Percentiles rank a stretch among this genome's conserved stretches.
These are phyloP conservation scores for Penicillium sp. DNA, from an alignment of 2,329 filamentous ascomycete genomes.

Conservation along the genomic window DNA sequence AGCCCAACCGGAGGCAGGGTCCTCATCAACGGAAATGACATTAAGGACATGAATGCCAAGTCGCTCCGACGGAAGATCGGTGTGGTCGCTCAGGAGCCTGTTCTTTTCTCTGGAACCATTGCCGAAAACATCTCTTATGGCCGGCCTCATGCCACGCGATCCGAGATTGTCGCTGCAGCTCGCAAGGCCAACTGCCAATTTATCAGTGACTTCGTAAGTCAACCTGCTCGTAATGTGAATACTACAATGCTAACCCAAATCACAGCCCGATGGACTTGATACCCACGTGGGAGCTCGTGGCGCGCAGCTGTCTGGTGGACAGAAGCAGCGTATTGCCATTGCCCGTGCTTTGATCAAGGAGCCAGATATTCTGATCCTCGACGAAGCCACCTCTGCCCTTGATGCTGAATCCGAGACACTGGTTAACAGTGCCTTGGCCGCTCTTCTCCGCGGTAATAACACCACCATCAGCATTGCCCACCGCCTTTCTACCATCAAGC, in stretches of 20 bases:
- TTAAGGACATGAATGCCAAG: conserved; percentile 88
- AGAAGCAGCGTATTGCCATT: conserved; percentile 98
- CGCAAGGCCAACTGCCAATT: conserved; percentile 95
- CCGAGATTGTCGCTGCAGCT: conserved; percentile 85
- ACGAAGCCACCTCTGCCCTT: conserved; percentile 93
- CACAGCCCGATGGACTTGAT: conserved; percentile 84
- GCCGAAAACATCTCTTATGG: conserved; percentile 90
- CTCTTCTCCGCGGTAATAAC: conserved; percentile 82
- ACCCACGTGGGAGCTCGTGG: conserved; percentile 91
- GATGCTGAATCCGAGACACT: conserved; percentile 97
- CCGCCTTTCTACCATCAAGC: conserved; percentile 92
- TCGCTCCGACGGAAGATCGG: conserved; percentile 90
- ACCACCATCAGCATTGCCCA: conserved; percentile 98
- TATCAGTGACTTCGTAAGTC: conserved; percentile 83
- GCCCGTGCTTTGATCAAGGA: conserved; percentile 92
- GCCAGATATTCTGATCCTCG: conserved; percentile 94
- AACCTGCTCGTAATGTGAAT: neutral
- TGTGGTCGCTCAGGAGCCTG: conserved; percentile 93
- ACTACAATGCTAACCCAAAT: conserved; percentile 21
- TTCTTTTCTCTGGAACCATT: conserved; percentile 81
- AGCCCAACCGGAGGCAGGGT: conserved; percentile 78
- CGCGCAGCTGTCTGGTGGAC: conserved; percentile 91
- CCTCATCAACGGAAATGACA: conserved; percentile 81
- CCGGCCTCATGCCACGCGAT: conserved; percentile 74
- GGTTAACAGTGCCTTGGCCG: conserved; percentile 86